Conservation (phyloP, 2,329 filamentous ascomycete species). For the Cladosporium sp. region DNA sequence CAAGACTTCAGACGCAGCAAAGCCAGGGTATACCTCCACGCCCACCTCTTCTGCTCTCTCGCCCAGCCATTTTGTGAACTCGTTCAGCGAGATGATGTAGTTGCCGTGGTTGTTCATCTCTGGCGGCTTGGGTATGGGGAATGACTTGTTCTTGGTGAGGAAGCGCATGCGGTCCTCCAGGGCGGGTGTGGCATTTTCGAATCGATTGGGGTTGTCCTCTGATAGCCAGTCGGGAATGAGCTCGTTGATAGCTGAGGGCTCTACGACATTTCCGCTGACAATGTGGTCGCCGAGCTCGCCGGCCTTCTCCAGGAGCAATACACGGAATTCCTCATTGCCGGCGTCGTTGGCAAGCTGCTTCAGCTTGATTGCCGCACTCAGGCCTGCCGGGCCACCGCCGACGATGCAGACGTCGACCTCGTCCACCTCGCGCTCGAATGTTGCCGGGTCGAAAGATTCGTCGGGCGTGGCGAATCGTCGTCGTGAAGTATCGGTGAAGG, state of each 20-base stretch:
- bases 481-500: slow-evolving; percentile 27
- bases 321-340: slow-evolving; percentile 92
- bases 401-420: slow-evolving; percentile 96
- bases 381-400: slow-evolving; percentile 88
- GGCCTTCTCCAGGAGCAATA: slow-evolving; percentile 90
- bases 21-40: slow-evolving; percentile 94
- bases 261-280: slow-evolving; percentile 89
- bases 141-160: slow-evolving; percentile 72
- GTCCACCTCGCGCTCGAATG: slow-evolving; percentile 82
- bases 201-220: slow-evolving; percentile 81
- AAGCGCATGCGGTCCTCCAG: slow-evolving; percentile 87
- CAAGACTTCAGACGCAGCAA: slow-evolving; percentile 88
- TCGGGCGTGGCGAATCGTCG: slow-evolving; percentile 33
- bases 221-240: slow-evolving; percentile 91
- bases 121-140: slow-evolving; percentile 82
- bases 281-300: slow-evolving; percentile 94
- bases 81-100: slow-evolving; percentile 93
- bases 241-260: slow-evolving; percentile 83
- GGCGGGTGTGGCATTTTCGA: slow-evolving; percentile 82
- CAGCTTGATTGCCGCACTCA: slow-evolving; percentile 87
- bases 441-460: slow-evolving; percentile 41
- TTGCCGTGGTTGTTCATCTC: slow-evolving; percentile 99
- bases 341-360: slow-evolving; percentile 95
- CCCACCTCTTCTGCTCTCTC: slow-evolving; percentile 95
- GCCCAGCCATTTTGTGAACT: slow-evolving; percentile 92